Evolutionary conservation across 2,329 filamentous ascomycete species (phyloP).

Genomic region (Helicocarpus griseus): DNA sequence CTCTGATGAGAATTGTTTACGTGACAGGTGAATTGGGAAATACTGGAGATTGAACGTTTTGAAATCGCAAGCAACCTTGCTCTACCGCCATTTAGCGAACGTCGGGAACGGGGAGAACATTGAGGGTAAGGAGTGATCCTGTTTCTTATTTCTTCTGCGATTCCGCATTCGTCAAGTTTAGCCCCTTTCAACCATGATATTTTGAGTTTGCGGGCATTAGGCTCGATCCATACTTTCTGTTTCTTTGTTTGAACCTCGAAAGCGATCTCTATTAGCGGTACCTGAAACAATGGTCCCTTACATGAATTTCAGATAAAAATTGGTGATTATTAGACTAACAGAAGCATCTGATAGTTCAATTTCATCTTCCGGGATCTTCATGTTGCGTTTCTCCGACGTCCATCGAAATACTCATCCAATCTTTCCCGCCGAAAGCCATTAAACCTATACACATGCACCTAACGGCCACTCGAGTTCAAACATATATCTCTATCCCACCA

Average conservation of each 20-base stretch:
- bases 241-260: constrained; percentile 1
- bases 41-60: not conserved
- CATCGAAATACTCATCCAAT: not conserved
- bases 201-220: not conserved
- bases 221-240: not conserved
- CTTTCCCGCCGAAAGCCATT: too few species aligned
- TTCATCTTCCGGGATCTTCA: too few species aligned
- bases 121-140: too few species aligned
- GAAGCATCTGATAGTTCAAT: too few species aligned
- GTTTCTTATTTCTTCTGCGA: not conserved
- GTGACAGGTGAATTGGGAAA: not conserved
- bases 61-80: not conserved
- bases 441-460: too few species aligned
- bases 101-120: too few species aligned
- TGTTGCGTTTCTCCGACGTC: too few species aligned
- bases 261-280: too few species aligned
- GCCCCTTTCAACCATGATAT: not conserved
- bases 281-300: not conserved
- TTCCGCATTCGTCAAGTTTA: not conserved
- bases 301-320: too few species aligned
- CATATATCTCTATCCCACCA: not conserved
- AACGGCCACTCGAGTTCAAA: not conserved
- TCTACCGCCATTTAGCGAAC: not conserved
- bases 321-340: not conserved
- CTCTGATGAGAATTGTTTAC: not conserved